Conservation (phyloP, 495 filamentous ascomycete genomes). For the Penicillium chermesinum region DNA sequence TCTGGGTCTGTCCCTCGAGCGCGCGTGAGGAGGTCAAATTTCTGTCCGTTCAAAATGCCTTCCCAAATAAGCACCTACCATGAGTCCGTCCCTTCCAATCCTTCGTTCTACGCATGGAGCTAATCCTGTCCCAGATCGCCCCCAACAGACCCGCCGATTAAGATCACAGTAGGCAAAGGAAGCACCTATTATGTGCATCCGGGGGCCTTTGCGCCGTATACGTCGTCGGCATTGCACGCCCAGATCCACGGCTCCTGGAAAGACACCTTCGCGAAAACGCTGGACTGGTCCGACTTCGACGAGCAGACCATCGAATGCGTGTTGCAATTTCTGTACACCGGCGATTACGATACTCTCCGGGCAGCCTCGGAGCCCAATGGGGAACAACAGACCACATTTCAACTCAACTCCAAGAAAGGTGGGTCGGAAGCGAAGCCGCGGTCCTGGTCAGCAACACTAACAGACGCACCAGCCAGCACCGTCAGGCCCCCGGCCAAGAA, state of each 20-base stretch:
- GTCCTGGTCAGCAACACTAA: no score
- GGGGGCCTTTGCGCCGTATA: constrained; percentile 1
- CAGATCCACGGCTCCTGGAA: not conserved
- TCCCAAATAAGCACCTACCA: not conserved
- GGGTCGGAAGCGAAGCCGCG: no score
- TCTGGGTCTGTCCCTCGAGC: not conserved
- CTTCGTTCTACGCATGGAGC: not conserved
- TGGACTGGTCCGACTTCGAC: constrained; percentile 10
- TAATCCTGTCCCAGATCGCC: not conserved
- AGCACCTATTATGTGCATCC: constrained; percentile 2
- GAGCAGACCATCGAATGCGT: constrained; percentile 13
- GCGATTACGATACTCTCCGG: not conserved
- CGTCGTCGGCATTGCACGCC: constrained; percentile 1
- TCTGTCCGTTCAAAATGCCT: not conserved
- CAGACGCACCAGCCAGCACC: not conserved
- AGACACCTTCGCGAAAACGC: not conserved
- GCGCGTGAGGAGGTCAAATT: not conserved
- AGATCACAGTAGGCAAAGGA: constrained; percentile 1
- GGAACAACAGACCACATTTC: not conserved
- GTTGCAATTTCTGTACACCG: constrained; percentile 9
- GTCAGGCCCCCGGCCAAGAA: not conserved
- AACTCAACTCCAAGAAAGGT: not conserved
- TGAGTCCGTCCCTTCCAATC: not conserved
- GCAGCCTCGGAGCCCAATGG: not conserved
- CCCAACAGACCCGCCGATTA: constrained; percentile 4